phyloP scores from a whole-genome alignment of 495 filamentous ascomycete genomes.

The Penicillium turbatum region DNA sequence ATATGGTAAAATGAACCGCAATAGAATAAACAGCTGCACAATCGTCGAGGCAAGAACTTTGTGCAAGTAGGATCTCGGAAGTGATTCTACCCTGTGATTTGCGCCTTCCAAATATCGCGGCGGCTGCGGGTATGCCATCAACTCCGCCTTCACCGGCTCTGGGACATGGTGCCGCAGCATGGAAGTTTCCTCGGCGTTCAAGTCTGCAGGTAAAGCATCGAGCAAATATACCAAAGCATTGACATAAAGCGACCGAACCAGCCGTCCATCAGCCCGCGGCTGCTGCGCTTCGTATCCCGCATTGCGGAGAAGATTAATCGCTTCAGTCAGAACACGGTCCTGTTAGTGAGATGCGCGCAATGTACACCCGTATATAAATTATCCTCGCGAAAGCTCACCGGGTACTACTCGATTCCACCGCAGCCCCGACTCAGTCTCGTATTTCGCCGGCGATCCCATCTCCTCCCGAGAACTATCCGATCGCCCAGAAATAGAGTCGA shows the following conservation, averaged over 20 bases:
- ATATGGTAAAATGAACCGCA: constrained; percentile 57
- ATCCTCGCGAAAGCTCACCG: constrained; percentile 22
- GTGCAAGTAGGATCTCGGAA: constrained; percentile 50
- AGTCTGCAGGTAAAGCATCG: constrained; percentile 56
- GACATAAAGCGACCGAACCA: constrained; percentile 64
- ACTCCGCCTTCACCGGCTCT: constrained; percentile 20
- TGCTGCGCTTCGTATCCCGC: constrained; percentile 40
- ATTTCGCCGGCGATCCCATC: constrained; percentile 18
- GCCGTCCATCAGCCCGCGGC: constrained; percentile 30
- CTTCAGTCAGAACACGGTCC: constrained; percentile 15
- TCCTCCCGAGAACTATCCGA: constrained; percentile 16
- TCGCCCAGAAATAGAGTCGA: constrained; percentile 13
- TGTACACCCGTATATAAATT: neutral
- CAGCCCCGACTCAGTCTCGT: constrained; percentile 37
- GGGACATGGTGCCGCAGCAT: constrained; percentile 32
- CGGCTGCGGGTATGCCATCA: constrained; percentile 4
- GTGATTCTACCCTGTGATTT: neutral
- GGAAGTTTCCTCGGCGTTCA: constrained; percentile 40
- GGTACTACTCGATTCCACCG: constrained; percentile 41
- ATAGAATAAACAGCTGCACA: constrained; percentile 51
- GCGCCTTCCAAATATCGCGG: constrained; percentile 30
- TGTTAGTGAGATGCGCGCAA: constrained; percentile 3
- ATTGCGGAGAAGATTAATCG: constrained; percentile 38
- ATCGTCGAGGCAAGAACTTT: constrained; percentile 52
- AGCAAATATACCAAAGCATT: constrained; percentile 63